Evolutionary conservation across 192 early-diverging fungal species (phyloP).

Genomic region (Rhizophagus sp.): DNA sequence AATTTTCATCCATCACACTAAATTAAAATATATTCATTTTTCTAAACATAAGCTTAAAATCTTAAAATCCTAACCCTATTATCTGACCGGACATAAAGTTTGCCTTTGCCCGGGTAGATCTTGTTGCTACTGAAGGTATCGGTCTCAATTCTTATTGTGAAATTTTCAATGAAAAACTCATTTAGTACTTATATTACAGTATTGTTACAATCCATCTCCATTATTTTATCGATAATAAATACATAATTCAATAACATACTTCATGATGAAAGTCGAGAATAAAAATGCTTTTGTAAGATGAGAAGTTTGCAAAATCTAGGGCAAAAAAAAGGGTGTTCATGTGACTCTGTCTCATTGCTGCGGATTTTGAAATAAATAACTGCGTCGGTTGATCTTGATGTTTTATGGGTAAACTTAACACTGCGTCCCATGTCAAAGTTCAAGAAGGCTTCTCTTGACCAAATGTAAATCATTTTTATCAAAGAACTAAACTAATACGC

Average conservation of each 20-base stretch:
- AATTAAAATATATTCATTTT: neutral
- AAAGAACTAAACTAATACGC: too few species aligned
- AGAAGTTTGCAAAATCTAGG: too few species aligned
- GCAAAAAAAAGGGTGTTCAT: too few species aligned
- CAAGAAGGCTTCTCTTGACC: too few species aligned
- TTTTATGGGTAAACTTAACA: too few species aligned
- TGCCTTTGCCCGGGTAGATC: conserved; percentile 99
- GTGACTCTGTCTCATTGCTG: too few species aligned
- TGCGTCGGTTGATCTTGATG: too few species aligned
- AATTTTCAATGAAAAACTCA: neutral
- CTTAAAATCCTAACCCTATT: conserved; percentile 66
- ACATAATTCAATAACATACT: neutral
- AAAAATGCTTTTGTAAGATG: neutral
- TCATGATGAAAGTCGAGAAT: conserved; percentile 6
- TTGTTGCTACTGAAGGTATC: conserved; percentile 98
- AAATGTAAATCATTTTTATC: too few species aligned
- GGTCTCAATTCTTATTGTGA: conserved; percentile 73
- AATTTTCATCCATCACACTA: neutral
- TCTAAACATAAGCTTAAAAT: neutral
- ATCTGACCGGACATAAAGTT: conserved; percentile 90
- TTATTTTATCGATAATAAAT: neutral
- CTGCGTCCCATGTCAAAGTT: too few species aligned
- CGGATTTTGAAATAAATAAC: too few species aligned
- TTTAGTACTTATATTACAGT: neutral
- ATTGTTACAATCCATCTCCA: neutral